These are phyloP conservation scores for Cadophora malorum DNA, from an alignment of 2,329 filamentous ascomycete genomes.

Conservation along the genomic window DNA sequence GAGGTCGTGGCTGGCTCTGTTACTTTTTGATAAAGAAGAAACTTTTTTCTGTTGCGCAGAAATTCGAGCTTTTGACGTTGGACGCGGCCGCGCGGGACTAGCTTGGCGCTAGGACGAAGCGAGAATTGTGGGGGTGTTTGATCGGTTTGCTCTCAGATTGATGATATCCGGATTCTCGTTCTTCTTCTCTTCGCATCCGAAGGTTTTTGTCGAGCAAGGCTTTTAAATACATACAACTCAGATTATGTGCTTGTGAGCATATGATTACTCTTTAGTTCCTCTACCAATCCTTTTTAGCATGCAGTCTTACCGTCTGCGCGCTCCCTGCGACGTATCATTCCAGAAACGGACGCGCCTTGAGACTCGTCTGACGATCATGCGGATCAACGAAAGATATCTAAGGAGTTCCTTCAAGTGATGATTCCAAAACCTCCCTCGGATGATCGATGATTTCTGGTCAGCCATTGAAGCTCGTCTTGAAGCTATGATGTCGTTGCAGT, in stretches of 20 bases:
- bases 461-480: background rate
- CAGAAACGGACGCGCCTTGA: too few species aligned
- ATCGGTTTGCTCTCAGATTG: constrained; percentile 5
- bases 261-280: too few species aligned
- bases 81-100: background rate
- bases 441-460: constrained; percentile 1
- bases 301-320: too few species aligned
- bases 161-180: background rate
- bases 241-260: too few species aligned
- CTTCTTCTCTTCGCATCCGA: background rate
- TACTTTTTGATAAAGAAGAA: constrained; percentile 55
- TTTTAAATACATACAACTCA: too few species aligned
- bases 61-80: constrained; percentile 29
- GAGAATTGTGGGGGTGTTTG: background rate
- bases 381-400: too few species aligned
- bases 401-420: background rate
- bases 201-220: background rate
- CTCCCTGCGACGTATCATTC: too few species aligned
- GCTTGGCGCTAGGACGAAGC: constrained; percentile 20
- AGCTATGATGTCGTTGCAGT: constrained; percentile 8
- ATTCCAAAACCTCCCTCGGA: background rate
- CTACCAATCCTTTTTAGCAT: too few species aligned
- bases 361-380: too few species aligned
- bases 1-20: constrained; percentile 74
- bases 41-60: constrained; percentile 29